Conservation (phyloP, 1,284 basidiomycete genomes). For the Rhodotorula sp. region DNA sequence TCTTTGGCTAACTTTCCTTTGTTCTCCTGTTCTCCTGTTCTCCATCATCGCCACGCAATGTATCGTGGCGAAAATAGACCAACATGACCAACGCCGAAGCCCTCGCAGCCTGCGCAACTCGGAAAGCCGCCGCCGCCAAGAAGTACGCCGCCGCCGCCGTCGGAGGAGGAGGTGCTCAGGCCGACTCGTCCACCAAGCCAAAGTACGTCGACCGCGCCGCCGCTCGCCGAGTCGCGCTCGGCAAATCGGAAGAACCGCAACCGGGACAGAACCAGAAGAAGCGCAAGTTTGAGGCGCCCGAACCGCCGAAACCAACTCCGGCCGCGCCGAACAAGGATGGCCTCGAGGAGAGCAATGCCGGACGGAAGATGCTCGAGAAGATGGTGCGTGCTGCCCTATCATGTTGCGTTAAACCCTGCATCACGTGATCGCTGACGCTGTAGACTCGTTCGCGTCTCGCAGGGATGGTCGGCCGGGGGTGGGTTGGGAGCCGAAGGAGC, state of each 20-base stretch:
- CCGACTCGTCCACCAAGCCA: constrained; percentile 53
- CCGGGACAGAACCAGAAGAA: constrained; percentile 53
- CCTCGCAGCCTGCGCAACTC: constrained; percentile 20
- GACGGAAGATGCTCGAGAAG: constrained; percentile 86
- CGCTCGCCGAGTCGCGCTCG: constrained; percentile 79
- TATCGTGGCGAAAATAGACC: constrained; percentile 26
- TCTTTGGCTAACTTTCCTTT: constrained; percentile 19
- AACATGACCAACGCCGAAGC: constrained; percentile 39
- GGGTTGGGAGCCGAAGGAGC: constrained; percentile 73
- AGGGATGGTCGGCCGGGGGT: constrained; percentile 82
- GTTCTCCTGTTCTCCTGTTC: not conserved
- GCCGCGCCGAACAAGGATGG: constrained; percentile 65
- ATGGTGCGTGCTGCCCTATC: constrained; percentile 56
- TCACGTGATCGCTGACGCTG: not conserved
- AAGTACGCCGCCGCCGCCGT: constrained; percentile 62
- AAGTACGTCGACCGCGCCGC: constrained; percentile 90
- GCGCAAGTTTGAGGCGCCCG: constrained; percentile 61
- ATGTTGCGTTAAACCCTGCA: rapidly evolving
- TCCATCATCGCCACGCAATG: not conserved
- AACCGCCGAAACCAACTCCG: constrained; percentile 55
- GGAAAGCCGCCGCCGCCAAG: constrained; percentile 54
- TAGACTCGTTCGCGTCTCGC: not conserved
- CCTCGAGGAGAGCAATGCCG: constrained; percentile 75
- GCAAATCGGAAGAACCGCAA: constrained; percentile 73
- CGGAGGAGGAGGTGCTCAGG: not conserved